Conservation (phyloP, 2,329 filamentous ascomycete genomes). For the Sporothrix euskadiensis region DNA sequence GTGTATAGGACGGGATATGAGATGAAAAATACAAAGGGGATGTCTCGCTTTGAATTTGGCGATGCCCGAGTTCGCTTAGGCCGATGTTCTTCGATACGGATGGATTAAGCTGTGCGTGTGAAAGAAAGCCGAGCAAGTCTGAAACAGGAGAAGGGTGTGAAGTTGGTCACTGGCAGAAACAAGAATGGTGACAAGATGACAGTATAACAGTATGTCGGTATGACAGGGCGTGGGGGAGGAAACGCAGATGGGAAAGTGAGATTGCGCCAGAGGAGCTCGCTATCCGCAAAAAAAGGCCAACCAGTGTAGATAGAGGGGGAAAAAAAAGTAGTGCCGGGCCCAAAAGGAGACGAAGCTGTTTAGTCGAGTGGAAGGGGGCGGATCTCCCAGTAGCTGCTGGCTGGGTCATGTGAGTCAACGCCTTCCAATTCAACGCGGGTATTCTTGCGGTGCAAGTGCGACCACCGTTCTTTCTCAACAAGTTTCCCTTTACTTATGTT, state of each 20-base stretch:
- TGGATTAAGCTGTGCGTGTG: not conserved
- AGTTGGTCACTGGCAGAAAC: not conserved
- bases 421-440: not conserved
- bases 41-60: not conserved
- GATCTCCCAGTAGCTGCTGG: not conserved
- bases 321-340: conserved; percentile 4
- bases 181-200: not conserved
- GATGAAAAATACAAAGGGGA: not conserved
- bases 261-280: not conserved
- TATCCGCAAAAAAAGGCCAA: not conserved
- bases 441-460: not conserved
- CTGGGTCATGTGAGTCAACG: conserved; percentile 25
- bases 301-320: not conserved
- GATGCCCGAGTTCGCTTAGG: not conserved
- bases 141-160: not conserved
- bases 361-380: not conserved
- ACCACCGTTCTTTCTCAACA: conserved; percentile 1
- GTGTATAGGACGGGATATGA: not conserved
- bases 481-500: not conserved
- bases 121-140: not conserved
- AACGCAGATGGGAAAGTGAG: not conserved
- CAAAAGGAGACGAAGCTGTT: conserved; percentile 2
- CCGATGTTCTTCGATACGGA: not conserved
- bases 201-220: not conserved
- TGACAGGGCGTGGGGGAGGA: not conserved